Evolutionary conservation across 179 eudicot species (phyloP).

Genomic region (Carnegiea gigantea): DNA sequence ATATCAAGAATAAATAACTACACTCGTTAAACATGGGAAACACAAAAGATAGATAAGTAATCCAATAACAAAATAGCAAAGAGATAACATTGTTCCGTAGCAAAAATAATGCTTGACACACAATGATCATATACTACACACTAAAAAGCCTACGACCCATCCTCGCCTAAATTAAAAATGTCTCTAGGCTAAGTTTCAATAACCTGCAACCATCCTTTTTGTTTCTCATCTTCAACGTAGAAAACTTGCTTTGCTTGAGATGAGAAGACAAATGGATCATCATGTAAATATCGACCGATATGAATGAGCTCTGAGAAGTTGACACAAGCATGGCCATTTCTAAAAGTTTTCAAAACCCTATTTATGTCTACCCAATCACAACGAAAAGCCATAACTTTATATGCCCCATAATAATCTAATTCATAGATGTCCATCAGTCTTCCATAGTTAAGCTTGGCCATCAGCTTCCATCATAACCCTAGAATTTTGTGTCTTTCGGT

Average conservation of each 20-base stretch:
- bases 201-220: background rate
- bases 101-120: no score
- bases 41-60: no score
- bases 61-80: no score
- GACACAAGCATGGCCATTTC: background rate
- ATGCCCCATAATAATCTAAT: background rate
- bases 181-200: background rate
- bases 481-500: background rate
- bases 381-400: slow-evolving; percentile 1
- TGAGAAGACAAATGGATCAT: background rate
- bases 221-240: background rate
- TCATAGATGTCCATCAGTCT: background rate
- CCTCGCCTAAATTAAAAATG: background rate
- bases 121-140: no score
- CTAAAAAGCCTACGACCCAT: background rate
- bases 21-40: no score
- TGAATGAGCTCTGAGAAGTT: slow-evolving; percentile 3
- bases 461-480: slow-evolving; percentile 13
- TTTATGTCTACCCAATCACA: slow-evolving; percentile 8
- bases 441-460: slow-evolving; percentile 9
- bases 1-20: no score
- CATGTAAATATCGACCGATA: background rate
- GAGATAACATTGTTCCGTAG: no score
- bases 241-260: background rate
- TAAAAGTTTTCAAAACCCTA: background rate